These are phyloP conservation scores for Phyllosticta citribraziliensis DNA, from an alignment of 2,329 filamentous ascomycete genomes.

Conservation along the genomic window DNA sequence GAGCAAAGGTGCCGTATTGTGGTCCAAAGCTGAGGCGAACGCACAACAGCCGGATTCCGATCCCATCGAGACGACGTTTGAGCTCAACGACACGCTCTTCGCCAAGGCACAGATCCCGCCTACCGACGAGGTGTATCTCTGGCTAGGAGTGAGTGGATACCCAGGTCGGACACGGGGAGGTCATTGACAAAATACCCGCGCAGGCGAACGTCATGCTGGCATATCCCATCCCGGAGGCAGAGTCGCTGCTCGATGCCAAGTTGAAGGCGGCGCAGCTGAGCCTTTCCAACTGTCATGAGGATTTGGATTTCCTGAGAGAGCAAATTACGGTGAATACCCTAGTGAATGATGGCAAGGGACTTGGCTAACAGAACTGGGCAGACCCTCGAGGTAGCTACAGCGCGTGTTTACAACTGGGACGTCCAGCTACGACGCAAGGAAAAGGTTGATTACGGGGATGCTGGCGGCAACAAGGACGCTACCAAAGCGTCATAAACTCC, in stretches of 20 bases:
- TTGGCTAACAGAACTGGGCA: constrained; percentile 29
- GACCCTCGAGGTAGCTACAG: constrained; percentile 94
- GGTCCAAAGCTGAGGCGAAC: background rate
- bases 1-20: background rate
- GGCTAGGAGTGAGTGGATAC: constrained; percentile 66
- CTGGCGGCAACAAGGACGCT: constrained; percentile 28
- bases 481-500: background rate
- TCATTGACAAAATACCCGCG: background rate
- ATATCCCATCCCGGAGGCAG: constrained; percentile 83
- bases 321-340: constrained; percentile 72
- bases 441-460: constrained; percentile 49
- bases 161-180: background rate
- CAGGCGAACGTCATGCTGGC: constrained; percentile 95
- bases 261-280: constrained; percentile 69
- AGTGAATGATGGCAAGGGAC: too few relatives aligned
- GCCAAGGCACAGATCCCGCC: constrained; percentile 75
- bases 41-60: constrained; percentile 39
- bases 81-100: constrained; percentile 92
- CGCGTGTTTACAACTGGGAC: constrained; percentile 99
- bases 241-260: constrained; percentile 67
- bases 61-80: constrained; percentile 84
- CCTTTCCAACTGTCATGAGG: constrained; percentile 84
- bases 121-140: constrained; percentile 88
- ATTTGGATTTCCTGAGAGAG: constrained; percentile 87
- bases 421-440: constrained; percentile 92